Base-by-base conservation (phyloP, 1,284 basidiomycete species). In the Ceratobasidium sp. region DNA sequence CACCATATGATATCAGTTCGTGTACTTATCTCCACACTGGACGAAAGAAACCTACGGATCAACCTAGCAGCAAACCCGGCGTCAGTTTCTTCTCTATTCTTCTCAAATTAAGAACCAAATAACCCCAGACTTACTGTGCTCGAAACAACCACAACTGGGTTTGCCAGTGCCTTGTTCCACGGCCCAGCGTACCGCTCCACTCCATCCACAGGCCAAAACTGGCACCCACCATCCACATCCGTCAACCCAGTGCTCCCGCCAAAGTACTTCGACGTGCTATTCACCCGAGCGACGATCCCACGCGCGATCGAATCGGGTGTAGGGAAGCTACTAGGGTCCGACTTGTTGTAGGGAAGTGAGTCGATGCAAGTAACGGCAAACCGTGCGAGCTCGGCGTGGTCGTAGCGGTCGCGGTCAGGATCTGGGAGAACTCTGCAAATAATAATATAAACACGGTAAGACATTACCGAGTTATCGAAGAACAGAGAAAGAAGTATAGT, bases 161-260 rank as follows among this genome's bases (percentile, higher is more conserved):
- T 75, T 11, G 49, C 47, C 18, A 62, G 44, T 9, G 70, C 73
- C 26, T 47, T 44, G 44, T 73, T 72, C 64, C 73, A 76, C 16
- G 76, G 76, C 8, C 76, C 76, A 1, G 66, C 70, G 28, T 76
- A 77, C 14, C 74, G 16, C 46, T 76, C 76, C 9, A 73, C 61
- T 16, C 74, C 57, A 28, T 62, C 43, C 8, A 74, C 74, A 3
- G 73, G 76, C 76, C 75, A 77, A 32, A 66, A 75, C 30, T 77
- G 71, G 14, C 76, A 77, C 4, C 71, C 71, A 1, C 74, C 75
- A 49, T 76, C 75, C 5, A 75, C 74, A 49, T 77, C 76, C 18
- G 71, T 74, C 32, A 73, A 43, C 14, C 66, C 66, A 35, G 66
- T 57, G 41, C 66, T 70, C 26, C 26, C 66, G 21, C 66, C 66